A percentile compares a stretch with the other conserved stretches of the same genome.
Conservation (phyloP, 768 basidiomycete genomes). For the Neoboletus brunneissimus region DNA sequence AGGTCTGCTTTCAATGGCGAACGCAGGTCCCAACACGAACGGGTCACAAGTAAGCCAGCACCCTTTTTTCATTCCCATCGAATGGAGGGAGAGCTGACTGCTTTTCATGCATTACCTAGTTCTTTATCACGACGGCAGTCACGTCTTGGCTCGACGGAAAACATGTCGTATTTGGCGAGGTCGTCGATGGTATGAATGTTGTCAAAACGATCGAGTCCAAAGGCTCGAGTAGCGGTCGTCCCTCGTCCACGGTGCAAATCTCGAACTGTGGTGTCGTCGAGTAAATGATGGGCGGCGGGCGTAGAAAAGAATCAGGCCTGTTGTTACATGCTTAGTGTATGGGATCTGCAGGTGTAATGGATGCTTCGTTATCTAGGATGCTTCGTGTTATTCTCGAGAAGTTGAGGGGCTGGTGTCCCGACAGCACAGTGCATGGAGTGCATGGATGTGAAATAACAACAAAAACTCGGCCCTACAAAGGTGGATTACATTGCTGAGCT, state of each 20-base stretch:
- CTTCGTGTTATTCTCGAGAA: background rate
- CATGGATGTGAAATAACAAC: too few species aligned
- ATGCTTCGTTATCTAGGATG: background rate
- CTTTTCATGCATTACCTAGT: slow-evolving; percentile 34
- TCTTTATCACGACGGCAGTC: slow-evolving; percentile 73
- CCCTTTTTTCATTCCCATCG: background rate
- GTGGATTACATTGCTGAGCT: too few species aligned
- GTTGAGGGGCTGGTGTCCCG: background rate
- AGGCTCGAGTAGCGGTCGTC: slow-evolving; percentile 27
- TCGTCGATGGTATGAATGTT: slow-evolving; percentile 42
- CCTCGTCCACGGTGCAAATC: slow-evolving; percentile 48
- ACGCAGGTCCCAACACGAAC: slow-evolving; percentile 78
- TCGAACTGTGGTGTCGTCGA: slow-evolving; percentile 50
- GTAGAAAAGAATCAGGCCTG: background rate
- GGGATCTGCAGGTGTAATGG: slow-evolving; percentile 6
- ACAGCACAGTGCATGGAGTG: too few species aligned
- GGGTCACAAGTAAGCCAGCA: slow-evolving; percentile 60
- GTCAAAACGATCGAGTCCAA: slow-evolving; percentile 40
- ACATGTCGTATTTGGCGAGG: slow-evolving; percentile 49
- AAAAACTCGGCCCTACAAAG: too few species aligned
- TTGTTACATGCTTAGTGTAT: background rate
- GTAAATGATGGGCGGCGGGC: slow-evolving; percentile 3
- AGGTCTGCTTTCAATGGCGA: slow-evolving; percentile 82
- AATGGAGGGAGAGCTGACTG: background rate
- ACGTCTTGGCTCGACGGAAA: slow-evolving; percentile 58